Conservation (phyloP, 495 filamentous ascomycete genomes). For the Xylaria cubensis region DNA sequence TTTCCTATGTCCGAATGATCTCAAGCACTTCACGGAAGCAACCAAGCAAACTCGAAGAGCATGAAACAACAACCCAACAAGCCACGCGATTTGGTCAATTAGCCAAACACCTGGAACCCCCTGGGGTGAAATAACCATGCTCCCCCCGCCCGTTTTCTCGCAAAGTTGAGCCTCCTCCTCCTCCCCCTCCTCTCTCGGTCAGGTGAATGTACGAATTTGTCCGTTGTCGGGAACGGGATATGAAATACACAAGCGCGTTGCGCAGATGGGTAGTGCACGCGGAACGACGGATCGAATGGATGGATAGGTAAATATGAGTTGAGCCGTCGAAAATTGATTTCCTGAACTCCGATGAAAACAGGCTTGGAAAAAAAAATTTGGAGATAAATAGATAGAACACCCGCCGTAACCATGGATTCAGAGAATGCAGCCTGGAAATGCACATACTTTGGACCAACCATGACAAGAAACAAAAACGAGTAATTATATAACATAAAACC, state of each 20-base stretch:
- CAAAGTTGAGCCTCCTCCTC: too few species aligned
- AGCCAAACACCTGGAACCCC: background rate
- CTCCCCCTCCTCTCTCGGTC: too few species aligned
- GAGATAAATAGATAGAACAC: background rate
- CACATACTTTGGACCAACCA: constrained; percentile 9
- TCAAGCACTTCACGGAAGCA: background rate
- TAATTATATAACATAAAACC: constrained; percentile 20
- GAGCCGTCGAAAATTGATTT: constrained; percentile 2
- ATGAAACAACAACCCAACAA: background rate
- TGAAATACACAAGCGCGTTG: constrained; percentile 9
- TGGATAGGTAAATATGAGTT: background rate
- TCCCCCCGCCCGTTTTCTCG: background rate
- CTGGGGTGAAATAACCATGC: background rate
- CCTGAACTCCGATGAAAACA: background rate
- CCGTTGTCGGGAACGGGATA: background rate
- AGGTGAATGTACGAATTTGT: constrained; percentile 1
- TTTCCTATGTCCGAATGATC: too few species aligned
- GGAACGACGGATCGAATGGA: background rate
- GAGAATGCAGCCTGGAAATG: constrained; percentile 28
- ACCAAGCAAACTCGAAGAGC: background rate
- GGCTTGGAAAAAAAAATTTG: background rate
- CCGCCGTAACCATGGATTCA: constrained; percentile 4
- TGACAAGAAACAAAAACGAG: background rate
- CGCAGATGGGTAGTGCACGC: background rate
- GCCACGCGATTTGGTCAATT: background rate